These are phyloP conservation scores for Fusarium burgessii DNA, from an alignment of 2,329 filamentous ascomycete species.

Conservation along the genomic window DNA sequence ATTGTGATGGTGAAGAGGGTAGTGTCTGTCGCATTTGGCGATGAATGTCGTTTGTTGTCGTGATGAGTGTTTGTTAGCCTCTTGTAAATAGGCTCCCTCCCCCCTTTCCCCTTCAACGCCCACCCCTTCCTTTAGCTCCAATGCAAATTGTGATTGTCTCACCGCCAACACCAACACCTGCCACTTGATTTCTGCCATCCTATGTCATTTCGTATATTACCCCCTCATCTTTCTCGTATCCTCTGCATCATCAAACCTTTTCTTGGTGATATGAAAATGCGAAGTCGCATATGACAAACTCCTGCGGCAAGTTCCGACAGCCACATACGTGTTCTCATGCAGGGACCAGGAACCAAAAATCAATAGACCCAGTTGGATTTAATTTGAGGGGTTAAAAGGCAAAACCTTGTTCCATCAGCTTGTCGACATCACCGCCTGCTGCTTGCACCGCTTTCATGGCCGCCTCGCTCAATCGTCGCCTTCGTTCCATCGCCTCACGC, in stretches of 20 bases:
- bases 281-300: slow-evolving; percentile 3
- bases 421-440: slow-evolving; percentile 75
- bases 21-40: not conserved
- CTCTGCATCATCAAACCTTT: slow-evolving; percentile 3
- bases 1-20: not conserved
- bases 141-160: slow-evolving; percentile 26
- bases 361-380: not conserved
- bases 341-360: slow-evolving; percentile 28
- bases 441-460: slow-evolving; percentile 76
- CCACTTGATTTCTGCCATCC: slow-evolving; percentile 7
- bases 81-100: not conserved
- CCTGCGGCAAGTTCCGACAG: slow-evolving; percentile 13
- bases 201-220: not conserved
- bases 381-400: slow-evolving; percentile 50
- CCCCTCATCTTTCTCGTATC: not conserved
- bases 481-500: slow-evolving; percentile 84
- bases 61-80: slow-evolving; percentile 19
- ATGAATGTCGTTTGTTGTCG: slow-evolving; percentile 18
- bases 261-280: not conserved
- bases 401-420: slow-evolving; percentile 64
- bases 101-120: slow-evolving; percentile 13
- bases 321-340: slow-evolving; percentile 27
- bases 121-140: slow-evolving; percentile 13
- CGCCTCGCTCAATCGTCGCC: slow-evolving; percentile 74
- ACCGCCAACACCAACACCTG: slow-evolving; percentile 32